phyloP scores from a whole-genome alignment of 2,329 filamentous ascomycete genomes.

The Aspergillus unguis region DNA sequence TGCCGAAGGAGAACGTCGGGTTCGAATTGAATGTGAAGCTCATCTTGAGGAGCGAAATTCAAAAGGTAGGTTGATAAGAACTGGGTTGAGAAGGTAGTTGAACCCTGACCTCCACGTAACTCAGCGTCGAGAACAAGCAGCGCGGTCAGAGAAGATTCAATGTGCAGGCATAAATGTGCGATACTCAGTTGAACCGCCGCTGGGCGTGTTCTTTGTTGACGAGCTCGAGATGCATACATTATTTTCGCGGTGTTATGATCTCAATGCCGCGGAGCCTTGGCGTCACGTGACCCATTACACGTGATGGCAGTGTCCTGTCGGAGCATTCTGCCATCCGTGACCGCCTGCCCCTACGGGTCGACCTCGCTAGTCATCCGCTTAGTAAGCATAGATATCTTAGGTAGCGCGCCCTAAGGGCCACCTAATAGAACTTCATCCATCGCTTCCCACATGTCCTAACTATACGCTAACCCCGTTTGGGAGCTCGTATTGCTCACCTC shows the following conservation, averaged over 20 bases:
- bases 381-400: too few species aligned
- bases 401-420: not conserved
- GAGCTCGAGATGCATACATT: conserved; percentile 5
- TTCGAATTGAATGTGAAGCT: conserved; percentile 35
- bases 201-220: not conserved
- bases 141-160: not conserved
- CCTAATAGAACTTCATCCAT: too few species aligned
- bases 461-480: not conserved
- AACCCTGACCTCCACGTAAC: conserved; percentile 1
- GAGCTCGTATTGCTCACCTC: conserved; percentile 11
- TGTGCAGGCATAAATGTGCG: not conserved
- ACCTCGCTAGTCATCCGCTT: too few species aligned
- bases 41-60: conserved; percentile 25
- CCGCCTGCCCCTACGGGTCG: too few species aligned
- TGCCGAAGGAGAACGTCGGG: conserved; percentile 35
- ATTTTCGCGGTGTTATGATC: conserved; percentile 9
- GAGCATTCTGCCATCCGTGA: too few species aligned
- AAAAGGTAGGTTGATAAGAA: not conserved
- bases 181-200: not conserved
- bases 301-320: too few species aligned
- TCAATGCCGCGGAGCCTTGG: conserved; percentile 17
- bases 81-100: conserved; percentile 3
- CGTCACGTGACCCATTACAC: conserved; percentile 16
- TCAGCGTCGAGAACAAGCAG: not conserved
- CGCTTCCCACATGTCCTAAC: too few species aligned